Base-by-base conservation (phyloP, 2,329 filamentous ascomycete genomes). In the Botrytis aclada region DNA sequence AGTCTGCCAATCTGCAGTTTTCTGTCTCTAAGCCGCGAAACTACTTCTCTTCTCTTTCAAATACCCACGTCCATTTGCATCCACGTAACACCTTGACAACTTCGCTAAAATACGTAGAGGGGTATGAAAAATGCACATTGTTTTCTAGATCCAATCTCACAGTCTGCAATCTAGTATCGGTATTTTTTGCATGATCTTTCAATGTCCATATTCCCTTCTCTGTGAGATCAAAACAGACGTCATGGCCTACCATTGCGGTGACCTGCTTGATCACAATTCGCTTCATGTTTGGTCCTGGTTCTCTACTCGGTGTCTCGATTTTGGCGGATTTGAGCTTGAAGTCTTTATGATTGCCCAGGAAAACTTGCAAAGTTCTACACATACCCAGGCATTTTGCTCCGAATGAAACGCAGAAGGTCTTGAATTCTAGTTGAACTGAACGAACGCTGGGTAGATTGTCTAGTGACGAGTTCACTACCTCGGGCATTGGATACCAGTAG, bases 211-310 rank as follows among this genome's bases (percentile, higher is more conserved):
- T 43, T 32, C 41, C 25, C 12, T 60, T 29, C 2, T 32, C n/a
- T 22, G n/a, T 32, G 16, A 60, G 1, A 25, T n/a, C n/a, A 43
- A 69, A 41, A 18, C 37, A 22, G 20, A 67, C 51, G 9, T 60
- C 20, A 25, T n/a, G n/a, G 20, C 51, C 66, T 29, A 9, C 47
- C 7, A 60, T 60, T 39, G 2, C n/a, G 7, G 51, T 41, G 20
- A 60, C 9, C 14, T 60, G n/a, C 39, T 51, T n/a, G 3, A 60
- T 69, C n/a, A 22, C 22, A 29, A 60, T 34, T 29, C 37, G 51
- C 47, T 12, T 14, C 18, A 34, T 25, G 6, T 20, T 1, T 4
- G 4, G 0, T 8, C 9, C 1, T 18, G 1, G 18, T 8, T 2
- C 25, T 37, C 3, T 25, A 22, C 22, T 7, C 22, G 6, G 3